phyloP scores from a whole-genome alignment of 192 early-diverging fungal genomes.

The Linnemannia schmuckeri region DNA sequence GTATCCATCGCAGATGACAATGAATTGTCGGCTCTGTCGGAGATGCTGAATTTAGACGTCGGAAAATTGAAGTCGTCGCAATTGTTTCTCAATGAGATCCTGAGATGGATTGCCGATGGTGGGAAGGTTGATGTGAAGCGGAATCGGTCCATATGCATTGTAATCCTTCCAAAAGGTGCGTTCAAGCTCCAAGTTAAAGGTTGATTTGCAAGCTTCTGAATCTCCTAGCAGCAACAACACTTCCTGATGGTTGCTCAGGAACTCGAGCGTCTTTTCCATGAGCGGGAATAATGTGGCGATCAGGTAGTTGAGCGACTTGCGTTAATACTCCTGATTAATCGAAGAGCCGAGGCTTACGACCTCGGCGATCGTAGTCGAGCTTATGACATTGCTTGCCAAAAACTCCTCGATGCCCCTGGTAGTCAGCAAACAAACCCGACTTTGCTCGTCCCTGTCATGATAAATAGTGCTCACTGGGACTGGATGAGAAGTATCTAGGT shows the following conservation, averaged over 20 bases:
- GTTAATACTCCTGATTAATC: neutral
- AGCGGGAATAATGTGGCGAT: neutral
- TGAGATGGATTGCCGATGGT: neutral
- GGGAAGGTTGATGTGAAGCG: neutral
- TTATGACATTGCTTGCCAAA: neutral
- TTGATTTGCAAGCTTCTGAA: neutral
- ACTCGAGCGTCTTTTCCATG: no score
- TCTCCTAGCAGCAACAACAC: neutral
- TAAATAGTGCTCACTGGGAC: no score
- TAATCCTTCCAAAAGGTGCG: neutral
- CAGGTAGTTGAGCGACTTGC: neutral
- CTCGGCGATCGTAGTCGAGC: neutral
- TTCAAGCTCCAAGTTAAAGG: neutral
- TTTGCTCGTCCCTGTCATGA: no score
- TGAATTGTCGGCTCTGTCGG: neutral
- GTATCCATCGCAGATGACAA: slow-evolving; percentile 3
- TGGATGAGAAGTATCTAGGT: no score
- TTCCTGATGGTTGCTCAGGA: neutral
- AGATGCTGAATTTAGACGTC: neutral
- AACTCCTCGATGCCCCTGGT: neutral
- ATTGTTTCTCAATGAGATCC: neutral
- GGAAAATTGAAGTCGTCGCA: neutral
- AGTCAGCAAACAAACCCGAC: no score
- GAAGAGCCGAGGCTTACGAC: neutral
- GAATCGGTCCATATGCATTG: neutral